These are phyloP conservation scores for Persicaria maculosa DNA, from an alignment of 148 eudicot species.

Conservation along the genomic window DNA sequence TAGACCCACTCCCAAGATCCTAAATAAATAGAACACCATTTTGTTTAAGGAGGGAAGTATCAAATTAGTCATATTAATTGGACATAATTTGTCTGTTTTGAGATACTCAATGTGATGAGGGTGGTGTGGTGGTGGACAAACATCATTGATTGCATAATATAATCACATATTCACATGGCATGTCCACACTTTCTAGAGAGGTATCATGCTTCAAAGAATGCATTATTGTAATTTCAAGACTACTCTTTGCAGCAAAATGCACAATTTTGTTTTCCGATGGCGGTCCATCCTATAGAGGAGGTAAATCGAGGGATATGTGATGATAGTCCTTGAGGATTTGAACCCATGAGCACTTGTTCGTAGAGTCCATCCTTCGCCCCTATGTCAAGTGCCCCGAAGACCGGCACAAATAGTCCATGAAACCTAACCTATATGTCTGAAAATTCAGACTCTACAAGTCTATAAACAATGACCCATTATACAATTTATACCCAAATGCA, in stretches of 20 bases:
- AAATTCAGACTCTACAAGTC: too few relatives aligned
- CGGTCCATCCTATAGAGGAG: too few relatives aligned
- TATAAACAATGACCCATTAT: too few relatives aligned
- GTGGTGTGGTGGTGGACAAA: background rate
- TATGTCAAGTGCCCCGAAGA: too few relatives aligned
- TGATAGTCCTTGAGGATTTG: too few relatives aligned
- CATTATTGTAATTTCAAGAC: background rate
- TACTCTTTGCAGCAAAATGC: background rate
- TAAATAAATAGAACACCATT: background rate
- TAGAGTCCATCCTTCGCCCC: too few relatives aligned
- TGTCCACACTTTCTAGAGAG: background rate
- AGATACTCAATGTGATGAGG: background rate
- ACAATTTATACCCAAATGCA: too few relatives aligned
- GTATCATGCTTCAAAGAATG: background rate
- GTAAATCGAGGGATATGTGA: too few relatives aligned
- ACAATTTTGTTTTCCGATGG: background rate
- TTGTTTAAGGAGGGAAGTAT: background rate
- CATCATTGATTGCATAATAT: background rate
- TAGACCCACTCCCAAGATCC: background rate
- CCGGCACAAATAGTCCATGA: too few relatives aligned
- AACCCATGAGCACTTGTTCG: too few relatives aligned
- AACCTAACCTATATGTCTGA: too few relatives aligned
- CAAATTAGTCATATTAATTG: background rate
- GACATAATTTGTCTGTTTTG: constrained; percentile 5
- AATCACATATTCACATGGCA: constrained; percentile 2